Percentiles rank a stretch among this genome's conserved stretches.
These are phyloP conservation scores for Neurospora crassa DNA, from an alignment of 2,329 filamentous ascomycete species.

Conservation along the genomic window DNA sequence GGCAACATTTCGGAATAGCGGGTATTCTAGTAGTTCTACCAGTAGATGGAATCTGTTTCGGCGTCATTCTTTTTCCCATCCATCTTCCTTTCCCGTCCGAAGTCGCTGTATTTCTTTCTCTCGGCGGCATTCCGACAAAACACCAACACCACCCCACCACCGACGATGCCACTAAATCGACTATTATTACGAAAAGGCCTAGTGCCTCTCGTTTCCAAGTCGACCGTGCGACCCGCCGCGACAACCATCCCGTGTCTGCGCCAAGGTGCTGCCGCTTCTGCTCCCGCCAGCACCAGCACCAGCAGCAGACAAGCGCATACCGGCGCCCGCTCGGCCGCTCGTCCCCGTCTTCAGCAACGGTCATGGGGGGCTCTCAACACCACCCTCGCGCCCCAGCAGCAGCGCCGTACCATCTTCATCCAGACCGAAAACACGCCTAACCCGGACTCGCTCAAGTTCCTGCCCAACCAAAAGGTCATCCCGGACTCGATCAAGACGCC, in stretches of 20 bases:
- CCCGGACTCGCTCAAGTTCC: conserved; percentile 90
- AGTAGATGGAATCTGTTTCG: neutral
- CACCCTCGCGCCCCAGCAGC: conserved; percentile 4
- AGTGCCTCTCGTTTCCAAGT: conserved; percentile 12
- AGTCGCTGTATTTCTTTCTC: neutral
- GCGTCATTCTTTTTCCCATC: neutral
- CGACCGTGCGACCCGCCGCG: conserved; percentile 8
- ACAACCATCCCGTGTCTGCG: conserved; percentile 13
- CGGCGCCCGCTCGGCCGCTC: conserved; percentile 11
- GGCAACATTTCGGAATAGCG: neutral
- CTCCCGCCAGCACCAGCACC: conserved; percentile 7
- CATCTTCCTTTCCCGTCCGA: neutral
- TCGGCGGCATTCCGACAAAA: neutral
- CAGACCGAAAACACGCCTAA: conserved; percentile 95
- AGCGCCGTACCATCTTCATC: conserved; percentile 79
- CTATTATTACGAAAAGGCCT: conserved; percentile 13
- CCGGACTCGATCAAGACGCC: conserved; percentile 62
- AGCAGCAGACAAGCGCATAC: conserved; percentile 21
- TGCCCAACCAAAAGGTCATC: conserved; percentile 80
- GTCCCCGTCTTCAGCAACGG: conserved; percentile 16
- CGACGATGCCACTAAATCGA: conserved; percentile 20
- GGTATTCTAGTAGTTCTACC: neutral
- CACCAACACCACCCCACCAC: neutral
- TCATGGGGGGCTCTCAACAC: conserved; percentile 5
- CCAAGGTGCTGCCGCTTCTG: conserved; percentile 19